Evolutionary conservation across 2,329 filamentous ascomycete species (phyloP).

Genomic region (Exophiala lecanii-corni): DNA sequence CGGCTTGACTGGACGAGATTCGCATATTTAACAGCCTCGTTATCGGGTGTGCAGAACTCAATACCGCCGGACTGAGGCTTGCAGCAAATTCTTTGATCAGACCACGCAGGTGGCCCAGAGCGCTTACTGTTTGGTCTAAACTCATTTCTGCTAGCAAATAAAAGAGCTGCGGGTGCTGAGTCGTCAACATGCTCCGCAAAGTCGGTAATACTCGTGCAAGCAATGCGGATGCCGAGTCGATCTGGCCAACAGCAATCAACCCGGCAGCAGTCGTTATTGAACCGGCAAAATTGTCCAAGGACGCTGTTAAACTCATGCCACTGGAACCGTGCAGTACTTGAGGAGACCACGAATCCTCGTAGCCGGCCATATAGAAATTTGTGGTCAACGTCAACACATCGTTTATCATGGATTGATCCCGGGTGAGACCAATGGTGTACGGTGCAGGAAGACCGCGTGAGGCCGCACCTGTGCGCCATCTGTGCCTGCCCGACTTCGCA

Average conservation of each 20-base stretch:
- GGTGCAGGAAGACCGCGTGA: too few species aligned
- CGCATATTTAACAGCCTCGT: slow-evolving; percentile 6
- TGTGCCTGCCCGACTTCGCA: too few species aligned
- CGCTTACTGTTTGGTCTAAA: too few species aligned
- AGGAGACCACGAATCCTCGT: too few species aligned
- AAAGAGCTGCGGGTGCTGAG: slow-evolving; percentile 11
- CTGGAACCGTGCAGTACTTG: too few species aligned
- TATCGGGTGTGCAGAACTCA: slow-evolving; percentile 11
- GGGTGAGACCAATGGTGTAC: too few species aligned
- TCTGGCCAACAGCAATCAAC: slow-evolving; percentile 6
- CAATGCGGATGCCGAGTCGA: slow-evolving; percentile 12
- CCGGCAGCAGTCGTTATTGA: slow-evolving; percentile 12
- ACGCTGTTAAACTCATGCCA: too few species aligned
- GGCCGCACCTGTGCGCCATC: too few species aligned
- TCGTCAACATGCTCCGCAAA: slow-evolving; percentile 5
- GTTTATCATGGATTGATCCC: too few species aligned
- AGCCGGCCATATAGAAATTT: too few species aligned
- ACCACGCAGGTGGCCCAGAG: slow-evolving; percentile 8
- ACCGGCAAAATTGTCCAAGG: slow-evolving; percentile 10
- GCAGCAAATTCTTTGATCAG: slow-evolving; percentile 9
- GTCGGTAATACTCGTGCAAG: slow-evolving; percentile 3
- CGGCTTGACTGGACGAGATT: background rate
- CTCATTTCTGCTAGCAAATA: slow-evolving; percentile 11
- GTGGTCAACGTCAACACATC: too few species aligned
- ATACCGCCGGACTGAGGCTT: slow-evolving; percentile 1